Percentiles rank a stretch among this genome's conserved stretches.
Conservation (phyloP, 352 stramenopile species). For the Pythium aquatile region DNA sequence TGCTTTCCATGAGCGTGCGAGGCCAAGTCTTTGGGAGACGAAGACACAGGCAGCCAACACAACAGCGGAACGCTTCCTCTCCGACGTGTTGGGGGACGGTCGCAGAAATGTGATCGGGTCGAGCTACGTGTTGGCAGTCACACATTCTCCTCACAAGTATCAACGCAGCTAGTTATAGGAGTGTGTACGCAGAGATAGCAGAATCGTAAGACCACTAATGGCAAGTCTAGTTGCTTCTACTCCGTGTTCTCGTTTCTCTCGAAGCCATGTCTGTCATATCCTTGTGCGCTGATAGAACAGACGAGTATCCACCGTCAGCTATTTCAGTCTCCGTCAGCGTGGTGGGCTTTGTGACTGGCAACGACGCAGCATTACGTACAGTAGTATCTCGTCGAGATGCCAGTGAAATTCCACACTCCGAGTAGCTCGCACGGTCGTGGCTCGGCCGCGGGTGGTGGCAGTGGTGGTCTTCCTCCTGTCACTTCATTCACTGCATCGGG, state of each 20-base stretch:
- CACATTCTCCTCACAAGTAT: slow-evolving; percentile 12
- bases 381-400: background rate
- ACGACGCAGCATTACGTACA: no score
- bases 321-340: no score
- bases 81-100: slow-evolving; percentile 36
- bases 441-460: background rate
- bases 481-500: background rate
- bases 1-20: slow-evolving; percentile 65
- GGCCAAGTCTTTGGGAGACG: slow-evolving; percentile 90
- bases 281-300: no score
- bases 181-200: no score
- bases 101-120: slow-evolving; percentile 66
- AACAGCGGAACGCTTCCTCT: slow-evolving; percentile 34
- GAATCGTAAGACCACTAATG: no score
- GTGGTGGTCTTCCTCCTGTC: background rate
- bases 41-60: slow-evolving; percentile 24
- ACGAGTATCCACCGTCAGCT: no score
- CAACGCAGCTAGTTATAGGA: no score
- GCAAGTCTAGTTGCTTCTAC: no score
- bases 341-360: no score
- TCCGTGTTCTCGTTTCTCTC: no score
- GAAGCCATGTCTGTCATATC: no score
- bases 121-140: slow-evolving; percentile 13
- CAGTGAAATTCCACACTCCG: background rate
- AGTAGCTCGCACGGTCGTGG: background rate